phyloP scores from a whole-genome alignment of 495 filamentous ascomycete genomes.

The Aspergillus ostianus region DNA sequence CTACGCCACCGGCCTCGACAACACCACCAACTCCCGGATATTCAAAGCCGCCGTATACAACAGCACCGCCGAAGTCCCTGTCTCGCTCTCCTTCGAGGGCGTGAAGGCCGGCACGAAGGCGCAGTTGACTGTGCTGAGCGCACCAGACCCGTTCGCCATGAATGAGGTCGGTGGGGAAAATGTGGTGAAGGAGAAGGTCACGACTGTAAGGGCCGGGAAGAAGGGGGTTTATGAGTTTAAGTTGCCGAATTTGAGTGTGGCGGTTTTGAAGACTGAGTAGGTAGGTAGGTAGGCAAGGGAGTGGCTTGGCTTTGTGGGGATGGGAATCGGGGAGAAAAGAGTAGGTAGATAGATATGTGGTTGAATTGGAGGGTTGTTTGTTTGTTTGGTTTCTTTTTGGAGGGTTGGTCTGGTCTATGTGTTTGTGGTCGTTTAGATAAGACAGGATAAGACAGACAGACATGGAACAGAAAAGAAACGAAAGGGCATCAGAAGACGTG shows the following conservation, averaged over 20 bases:
- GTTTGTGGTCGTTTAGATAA: too few species aligned
- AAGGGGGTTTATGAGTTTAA: slow-evolving; percentile 48
- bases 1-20: slow-evolving; percentile 38
- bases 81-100: slow-evolving; percentile 56
- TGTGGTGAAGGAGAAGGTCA: slow-evolving; percentile 44
- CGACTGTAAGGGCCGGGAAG: slow-evolving; percentile 41
- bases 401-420: too few species aligned
- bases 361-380: background rate
- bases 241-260: slow-evolving; percentile 52
- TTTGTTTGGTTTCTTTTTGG: too few species aligned
- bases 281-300: too few species aligned
- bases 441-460: too few species aligned
- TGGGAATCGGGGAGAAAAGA: background rate
- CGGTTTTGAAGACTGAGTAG: slow-evolving; percentile 40
- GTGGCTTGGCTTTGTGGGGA: background rate
- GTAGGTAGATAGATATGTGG: too few species aligned
- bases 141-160: slow-evolving; percentile 39
- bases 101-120: slow-evolving; percentile 43
- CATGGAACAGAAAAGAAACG: too few species aligned
- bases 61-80: slow-evolving; percentile 46
- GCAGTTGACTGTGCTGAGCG: slow-evolving; percentile 58
- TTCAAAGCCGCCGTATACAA: slow-evolving; percentile 71
- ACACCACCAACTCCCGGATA: slow-evolving; percentile 35
- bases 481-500: too few species aligned
- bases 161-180: slow-evolving; percentile 41